Base-by-base conservation (phyloP, 1,284 basidiomycete genomes). In the Papiliotrema nemorosa region DNA sequence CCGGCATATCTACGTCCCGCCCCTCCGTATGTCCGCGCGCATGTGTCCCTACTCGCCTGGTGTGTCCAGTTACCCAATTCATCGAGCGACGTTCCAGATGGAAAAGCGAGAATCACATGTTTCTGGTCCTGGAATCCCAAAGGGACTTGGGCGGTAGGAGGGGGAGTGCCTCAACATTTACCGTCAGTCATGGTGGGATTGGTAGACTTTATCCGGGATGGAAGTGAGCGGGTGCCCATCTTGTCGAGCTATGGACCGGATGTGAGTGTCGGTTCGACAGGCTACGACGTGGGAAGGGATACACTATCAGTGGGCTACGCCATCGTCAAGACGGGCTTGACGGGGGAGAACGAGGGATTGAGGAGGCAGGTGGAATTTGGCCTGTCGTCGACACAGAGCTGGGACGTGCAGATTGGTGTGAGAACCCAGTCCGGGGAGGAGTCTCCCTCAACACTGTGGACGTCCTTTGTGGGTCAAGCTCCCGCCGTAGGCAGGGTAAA, bases 91-190 rank as follows among this genome's bases (percentile, higher is more conserved):
- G 63, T 66, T 57, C 69, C 54, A 57, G 44, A 47, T 18, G 67
- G 67, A 5, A 74, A 77, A 53, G 74, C 91, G 22, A 83, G 87
- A 21, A 82, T 96, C 52, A 92, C 89, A 1, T 90, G 88, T 63
- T 94, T 94, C 70, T 97, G 90, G 89, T 88, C 92, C 62, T 94
- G 97, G 76, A 88, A 96, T 73, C 82, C 97, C n/a, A 86, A 87
- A 55, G 84, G 90, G 0, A 75, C 90, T 13, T 94, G 90, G 89
- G 86, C 83, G 37, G 81, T 90, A 44, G 83, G 82, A 7, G 82
- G 79, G 74, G 54, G 71, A 20, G 69, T 78, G 20, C 73, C 75
- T 4, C 85, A 87, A 59, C 88, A 92, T 58, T 79, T 96, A 1
- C 85, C 86, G 14, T 84, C 86, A 2, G 86, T 94, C 80, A 79